Conservation (phyloP, 116 monocot genomes). For the Iris pallida region DNA sequence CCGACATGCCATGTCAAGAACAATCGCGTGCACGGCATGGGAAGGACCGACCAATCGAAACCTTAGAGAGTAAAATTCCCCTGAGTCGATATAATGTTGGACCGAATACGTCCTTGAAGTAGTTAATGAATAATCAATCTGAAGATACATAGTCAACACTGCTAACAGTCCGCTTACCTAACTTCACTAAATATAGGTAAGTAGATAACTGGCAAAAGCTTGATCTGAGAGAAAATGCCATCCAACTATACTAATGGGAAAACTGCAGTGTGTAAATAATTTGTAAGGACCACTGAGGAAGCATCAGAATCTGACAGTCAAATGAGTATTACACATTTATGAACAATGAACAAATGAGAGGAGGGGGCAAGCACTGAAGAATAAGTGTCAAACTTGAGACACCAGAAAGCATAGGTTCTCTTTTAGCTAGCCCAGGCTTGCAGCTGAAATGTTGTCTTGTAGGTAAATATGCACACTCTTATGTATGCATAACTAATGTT, state of each 20-base stretch:
- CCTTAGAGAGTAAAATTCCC: too few relatives aligned
- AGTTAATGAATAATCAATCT: background rate
- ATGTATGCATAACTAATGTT: slow-evolving; percentile 38
- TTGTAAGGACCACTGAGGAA: background rate
- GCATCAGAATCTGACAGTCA: background rate
- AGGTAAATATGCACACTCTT: background rate
- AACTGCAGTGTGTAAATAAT: background rate
- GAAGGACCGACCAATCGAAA: background rate
- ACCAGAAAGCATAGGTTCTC: background rate
- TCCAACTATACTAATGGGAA: background rate
- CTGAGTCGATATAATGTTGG: too few relatives aligned
- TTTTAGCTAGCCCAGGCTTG: background rate
- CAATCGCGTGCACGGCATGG: background rate
- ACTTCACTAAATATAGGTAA: background rate
- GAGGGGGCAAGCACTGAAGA: background rate
- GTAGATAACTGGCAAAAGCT: background rate
- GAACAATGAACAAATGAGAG: too few relatives aligned
- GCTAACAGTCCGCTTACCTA: too few relatives aligned
- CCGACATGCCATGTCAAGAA: background rate
- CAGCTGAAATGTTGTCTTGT: background rate
- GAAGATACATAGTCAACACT: too few relatives aligned
- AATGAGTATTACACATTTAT: background rate
- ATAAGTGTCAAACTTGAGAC: background rate
- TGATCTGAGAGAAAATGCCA: background rate
- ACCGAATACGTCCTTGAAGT: background rate